Base-by-base conservation (phyloP, 2,329 filamentous ascomycete genomes). In the Hypoxylon sp. region DNA sequence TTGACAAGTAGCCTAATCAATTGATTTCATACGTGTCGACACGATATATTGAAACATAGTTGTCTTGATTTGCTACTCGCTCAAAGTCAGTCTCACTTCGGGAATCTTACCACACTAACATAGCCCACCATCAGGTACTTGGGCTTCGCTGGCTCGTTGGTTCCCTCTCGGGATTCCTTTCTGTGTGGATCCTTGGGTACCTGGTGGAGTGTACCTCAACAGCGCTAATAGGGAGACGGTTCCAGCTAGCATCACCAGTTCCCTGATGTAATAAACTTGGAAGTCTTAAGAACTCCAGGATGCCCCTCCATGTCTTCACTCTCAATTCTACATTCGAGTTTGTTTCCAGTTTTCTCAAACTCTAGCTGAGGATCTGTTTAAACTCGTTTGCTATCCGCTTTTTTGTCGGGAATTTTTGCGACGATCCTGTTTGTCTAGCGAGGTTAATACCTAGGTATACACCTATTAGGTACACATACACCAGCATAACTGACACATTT, bases 191-290 rank as follows among this genome's bases (percentile, higher is more conserved):
- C 50, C 37, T 46, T 65, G 42, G 62, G 50, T 65, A 46, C 51
- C 39, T 51, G 22, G 52, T 67, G 53, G 58, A 39, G 39, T 61
- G 56, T 68, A 65, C 59, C 55, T 22, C 51, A 46, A 14, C 14
- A 46, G 50, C 37, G 52, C 63, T 66, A 63, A 48, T 59, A 19
- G 39, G n/a, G 19, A 48, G 50, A 48, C 35, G 46, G 52, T 19
- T 54, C 55, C 50, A 50, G 22, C 24, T 48, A 58, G 56, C 67
- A 64, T 66, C 59, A 67, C 47, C 55, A 59, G 64, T 64, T 70
- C 44, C 52, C 67, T 70, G 67, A 70, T 70, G 67, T 67, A 70
- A 70, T 70, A 39, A 46, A 51, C 19, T 14, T 50, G 22, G 46
- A 26, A 54, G 24, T 56, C 54, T 64, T 63, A 60, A 63, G 47